Conservation (phyloP, 2,329 filamentous ascomycete species). For the Sporothrix inflata region DNA sequence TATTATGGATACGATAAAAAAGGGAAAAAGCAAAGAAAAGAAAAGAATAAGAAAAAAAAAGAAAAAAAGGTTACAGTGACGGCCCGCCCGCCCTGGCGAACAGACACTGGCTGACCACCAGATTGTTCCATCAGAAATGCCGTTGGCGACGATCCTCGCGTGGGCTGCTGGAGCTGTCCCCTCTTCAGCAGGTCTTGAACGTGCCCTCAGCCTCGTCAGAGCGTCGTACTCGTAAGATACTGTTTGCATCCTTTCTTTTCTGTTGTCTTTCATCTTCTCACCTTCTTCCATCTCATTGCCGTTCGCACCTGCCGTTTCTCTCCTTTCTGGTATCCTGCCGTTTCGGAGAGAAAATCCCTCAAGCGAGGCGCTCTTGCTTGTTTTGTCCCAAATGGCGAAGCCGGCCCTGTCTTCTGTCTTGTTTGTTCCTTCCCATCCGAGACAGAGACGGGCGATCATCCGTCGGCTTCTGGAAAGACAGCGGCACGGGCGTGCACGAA, state of each 20-base stretch:
- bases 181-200: neutral
- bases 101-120: conserved; percentile 3
- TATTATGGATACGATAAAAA: neutral
- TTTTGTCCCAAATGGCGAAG: neutral
- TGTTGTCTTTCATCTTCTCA: neutral
- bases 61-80: conserved; percentile 13
- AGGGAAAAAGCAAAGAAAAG: neutral
- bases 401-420: neutral
- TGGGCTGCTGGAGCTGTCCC: neutral
- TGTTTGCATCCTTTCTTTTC: too few relatives aligned
- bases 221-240: too few relatives aligned
- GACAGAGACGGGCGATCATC: conserved; percentile 18
- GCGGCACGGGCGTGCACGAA: neutral
- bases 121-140: neutral
- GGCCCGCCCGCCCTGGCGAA: conserved; percentile 17
- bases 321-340: neutral
- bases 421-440: neutral
- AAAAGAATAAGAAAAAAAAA: neutral
- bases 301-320: neutral
- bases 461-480: conserved; percentile 9
- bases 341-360: conserved; percentile 16
- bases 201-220: neutral
- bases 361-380: neutral
- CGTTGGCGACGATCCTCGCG: neutral
- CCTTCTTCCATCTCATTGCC: neutral